Base-by-base conservation (phyloP, 331 rosid species). In the Acacia concinna region DNA sequence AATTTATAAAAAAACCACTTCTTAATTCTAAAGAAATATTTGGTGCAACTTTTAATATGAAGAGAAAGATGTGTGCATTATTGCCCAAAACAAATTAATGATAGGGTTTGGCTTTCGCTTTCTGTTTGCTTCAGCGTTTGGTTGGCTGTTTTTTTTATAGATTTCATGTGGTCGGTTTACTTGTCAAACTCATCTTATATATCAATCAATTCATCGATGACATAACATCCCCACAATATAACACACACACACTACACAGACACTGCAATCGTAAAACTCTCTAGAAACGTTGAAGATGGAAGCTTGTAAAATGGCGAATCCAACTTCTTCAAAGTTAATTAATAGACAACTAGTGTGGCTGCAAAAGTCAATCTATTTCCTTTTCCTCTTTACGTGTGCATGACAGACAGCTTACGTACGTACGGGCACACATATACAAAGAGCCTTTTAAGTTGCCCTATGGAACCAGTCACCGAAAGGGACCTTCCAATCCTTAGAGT, bases 361-460 rank as follows among this genome's bases (percentile, higher is more conserved):
- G 34, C 5, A 20, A 52, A 81, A 56, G 40, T 47, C 70, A 69
- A 75, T 63, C 12, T 1, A 15, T 5, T 64, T 78, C 8, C 31
- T 5, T 64, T 78, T 21, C 31, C 32, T n/a, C 31, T 76, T 82
- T 81, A 77, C 85, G 92, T 77, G 51, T 14, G 70, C 59, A 79
- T 86, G 92, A 85, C 67, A 82, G 76, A 57, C 64, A 51, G 78
- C 87, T 86, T 85, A 89, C 94, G 13, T 20, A 51, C n/a, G 17
- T 46, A 46, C 52, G n/a, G 49, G n/a, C 54, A 47, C 57, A 49
- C 57, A 12, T 43, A 12, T 1, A n/a, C n/a, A n/a, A 20, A 49
- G 8, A 49, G 25, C 21, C 57, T 6, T 49, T 49, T 43, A n/a
- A 13, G 12, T 43, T 43, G 12, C 15, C 13, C 49, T 43, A 1